Base-by-base conservation (phyloP, 108 stramenopile genomes). In the Seminavis robusta region DNA sequence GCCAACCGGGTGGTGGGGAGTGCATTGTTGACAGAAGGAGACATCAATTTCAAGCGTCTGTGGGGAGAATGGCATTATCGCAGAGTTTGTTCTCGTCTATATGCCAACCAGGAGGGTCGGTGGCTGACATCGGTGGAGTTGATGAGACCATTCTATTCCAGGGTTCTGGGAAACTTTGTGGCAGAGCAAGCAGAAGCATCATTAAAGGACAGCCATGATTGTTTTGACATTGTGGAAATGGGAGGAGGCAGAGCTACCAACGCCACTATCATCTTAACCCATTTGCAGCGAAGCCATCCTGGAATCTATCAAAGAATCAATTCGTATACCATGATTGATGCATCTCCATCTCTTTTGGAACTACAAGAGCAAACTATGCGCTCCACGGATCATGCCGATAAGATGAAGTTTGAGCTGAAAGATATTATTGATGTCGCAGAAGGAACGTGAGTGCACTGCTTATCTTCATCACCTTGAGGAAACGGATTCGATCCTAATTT, bases 121-220 rank as follows among this genome's bases (percentile, higher is more conserved):
- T 92, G 90, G 90, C 70, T 92, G 44, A 92, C 90, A 19, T 87
- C 90, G 2, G 84, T 86, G 29, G 90, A 92, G 47, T 54, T 92
- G 19, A 88, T 92, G 44, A 50, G 53, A 27, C 90, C 90, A 4
- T 59, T 77, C 47, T 92, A 84, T 66, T 88, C 87, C 0, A 73
- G 79, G 28, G 50, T 75, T 23, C 21, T 92, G 33, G 87, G 77
- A 9, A 81, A 92, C 54, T 92, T 86, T 51, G 68, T 84, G 7
- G 50, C 46, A 1, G n/a, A 49, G 37, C 51, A 76, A 32, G 46
- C 74, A 43, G 41, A 45, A 57, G 39, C 15, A 34, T 38, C 23
- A 53, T 16, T 16, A 47, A 13, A 64, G 46, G 10, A 36, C 6
- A 60, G 24, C 15, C 34, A 16, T 30, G n/a, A 7, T 16, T 45